phyloP scores from a whole-genome alignment of 2,329 filamentous ascomycete genomes.

The Colletotrichum musicola region DNA sequence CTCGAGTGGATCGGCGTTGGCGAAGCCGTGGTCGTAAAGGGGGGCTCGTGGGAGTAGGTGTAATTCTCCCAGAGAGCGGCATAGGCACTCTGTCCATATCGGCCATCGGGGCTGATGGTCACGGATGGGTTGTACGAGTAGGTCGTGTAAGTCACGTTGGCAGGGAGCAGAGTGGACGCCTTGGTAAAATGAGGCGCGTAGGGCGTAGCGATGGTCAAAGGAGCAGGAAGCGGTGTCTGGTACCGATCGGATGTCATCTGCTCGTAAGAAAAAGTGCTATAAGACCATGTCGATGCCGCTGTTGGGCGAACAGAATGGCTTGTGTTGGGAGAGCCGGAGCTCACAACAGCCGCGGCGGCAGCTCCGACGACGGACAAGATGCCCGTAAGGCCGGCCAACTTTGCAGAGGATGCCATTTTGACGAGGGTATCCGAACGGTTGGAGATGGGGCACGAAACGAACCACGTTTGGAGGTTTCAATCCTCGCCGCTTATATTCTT shows the following conservation, averaged over 20 bases:
- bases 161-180: conserved; percentile 2
- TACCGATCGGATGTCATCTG: conserved; percentile 11
- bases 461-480: no score
- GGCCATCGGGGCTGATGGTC: conserved; percentile 40
- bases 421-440: background rate
- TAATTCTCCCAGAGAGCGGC: conserved; percentile 51
- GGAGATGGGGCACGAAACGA: no score
- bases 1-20: conserved; percentile 67
- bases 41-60: conserved; percentile 57
- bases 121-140: background rate
- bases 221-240: conserved; percentile 10
- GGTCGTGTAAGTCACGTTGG: conserved; percentile 23
- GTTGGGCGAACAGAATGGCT: background rate
- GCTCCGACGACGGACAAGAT: background rate
- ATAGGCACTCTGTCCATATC: conserved; percentile 49
- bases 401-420: background rate
- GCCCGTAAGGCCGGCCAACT: background rate
- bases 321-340: background rate
- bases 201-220: conserved; percentile 6
- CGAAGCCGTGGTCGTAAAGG: conserved; percentile 59
- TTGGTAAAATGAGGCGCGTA: conserved; percentile 20
- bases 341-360: background rate
- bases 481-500: no score
- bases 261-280: conserved; percentile 19
- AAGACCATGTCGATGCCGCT: conserved; percentile 5